Evolutionary conservation across 192 early-diverging fungal genomes (phyloP), one percentile per base, ranked within the genome.

Genomic region (Obelidium mucronatum): DNA sequence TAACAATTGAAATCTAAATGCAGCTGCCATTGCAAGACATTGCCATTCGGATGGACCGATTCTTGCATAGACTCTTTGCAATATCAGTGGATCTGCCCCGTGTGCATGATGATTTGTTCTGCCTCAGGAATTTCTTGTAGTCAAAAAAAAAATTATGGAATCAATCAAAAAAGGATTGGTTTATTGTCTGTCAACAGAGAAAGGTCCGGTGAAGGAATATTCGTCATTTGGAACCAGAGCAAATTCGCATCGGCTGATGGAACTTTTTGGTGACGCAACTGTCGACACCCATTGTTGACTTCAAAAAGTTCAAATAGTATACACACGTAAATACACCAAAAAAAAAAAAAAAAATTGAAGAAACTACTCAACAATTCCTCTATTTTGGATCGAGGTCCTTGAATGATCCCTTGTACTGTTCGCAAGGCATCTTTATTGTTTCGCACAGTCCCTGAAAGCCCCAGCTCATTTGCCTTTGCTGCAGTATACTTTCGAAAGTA

Each of bases 401-500:
- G n/a, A 37, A 53, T 61, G 66, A 75, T 33, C 6, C 73, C 73
- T 30, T 75, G 48, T 15, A 75, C 73, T 15, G 24, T 64, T 11
- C 73, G 19, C 30, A 48, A 36, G 1, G 61, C 73, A 52, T 75
- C 44, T 6, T 36, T 19, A 26, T 75, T 75, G 61, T 75, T 75
- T 8, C 59, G 37, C 17, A 75, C 73, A 26, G 26, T 22, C 30
- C 73, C 73, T 11, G 24, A 33, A 75, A 75, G 73, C 22, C 40
- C 39, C 39, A 75, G 40, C 30, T 52, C 36, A 34, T 28, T 44
- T 8, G 61, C 73, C 40, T 75, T 60, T 2, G 36, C 42, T 3
- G 58, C 60, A 6, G 73, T 75, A 59, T 75, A 42, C 28, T 75
- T 75, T 33, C 73, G 58, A 40, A 75, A 75, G 40, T 44, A 75